Percentiles rank a stretch among this genome's conserved stretches.
Evolutionary conservation across 1,284 basidiomycete species (phyloP).

Genomic region (Ustilago loliicola): DNA sequence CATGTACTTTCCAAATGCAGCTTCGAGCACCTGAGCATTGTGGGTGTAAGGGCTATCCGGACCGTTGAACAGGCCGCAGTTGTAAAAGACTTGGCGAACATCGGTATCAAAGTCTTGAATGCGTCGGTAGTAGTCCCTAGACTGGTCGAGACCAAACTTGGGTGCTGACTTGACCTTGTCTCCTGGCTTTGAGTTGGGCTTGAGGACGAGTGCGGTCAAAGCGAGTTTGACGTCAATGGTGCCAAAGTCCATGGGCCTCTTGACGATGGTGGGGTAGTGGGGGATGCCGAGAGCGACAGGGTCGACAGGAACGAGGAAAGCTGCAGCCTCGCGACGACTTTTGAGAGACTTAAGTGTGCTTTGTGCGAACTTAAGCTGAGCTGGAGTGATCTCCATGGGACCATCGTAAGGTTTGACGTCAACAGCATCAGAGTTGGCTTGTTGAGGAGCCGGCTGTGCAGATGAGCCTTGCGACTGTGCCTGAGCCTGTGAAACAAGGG

Average conservation of each 20-base stretch:
- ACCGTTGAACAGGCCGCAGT: slow-evolving; percentile 93
- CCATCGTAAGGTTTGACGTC: slow-evolving; percentile 37
- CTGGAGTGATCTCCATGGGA: slow-evolving; percentile 61
- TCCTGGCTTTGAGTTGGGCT: slow-evolving; percentile 53
- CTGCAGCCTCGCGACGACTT: slow-evolving; percentile 84
- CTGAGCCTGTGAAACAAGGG: slow-evolving; percentile 28
- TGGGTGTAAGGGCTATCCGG: slow-evolving; percentile 81
- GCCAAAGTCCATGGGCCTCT: slow-evolving; percentile 93
- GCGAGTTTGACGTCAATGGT: slow-evolving; percentile 86
- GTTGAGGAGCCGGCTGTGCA: slow-evolving; percentile 17
- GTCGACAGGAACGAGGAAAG: slow-evolving; percentile 91
- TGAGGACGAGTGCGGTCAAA: slow-evolving; percentile 59
- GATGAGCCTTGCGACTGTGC: slow-evolving; percentile 18
- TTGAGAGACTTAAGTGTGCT: slow-evolving; percentile 86
- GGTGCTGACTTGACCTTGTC: slow-evolving; percentile 64
- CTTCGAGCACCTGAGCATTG: slow-evolving; percentile 85
- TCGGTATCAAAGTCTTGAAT: slow-evolving; percentile 63
- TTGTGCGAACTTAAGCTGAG: slow-evolving; percentile 85
- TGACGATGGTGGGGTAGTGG: slow-evolving; percentile 89
- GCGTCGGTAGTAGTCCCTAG: slow-evolving; percentile 56
- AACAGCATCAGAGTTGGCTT: background rate
- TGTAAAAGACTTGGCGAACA: slow-evolving; percentile 80
- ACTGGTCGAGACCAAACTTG: slow-evolving; percentile 51
- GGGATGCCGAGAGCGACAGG: slow-evolving; percentile 89
- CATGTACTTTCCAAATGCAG: slow-evolving; percentile 88